A percentile compares a stretch with the other conserved stretches of the same genome.
phyloP scores from a whole-genome alignment of 2,329 filamentous ascomycete genomes.

The Colletotrichum navitas region DNA sequence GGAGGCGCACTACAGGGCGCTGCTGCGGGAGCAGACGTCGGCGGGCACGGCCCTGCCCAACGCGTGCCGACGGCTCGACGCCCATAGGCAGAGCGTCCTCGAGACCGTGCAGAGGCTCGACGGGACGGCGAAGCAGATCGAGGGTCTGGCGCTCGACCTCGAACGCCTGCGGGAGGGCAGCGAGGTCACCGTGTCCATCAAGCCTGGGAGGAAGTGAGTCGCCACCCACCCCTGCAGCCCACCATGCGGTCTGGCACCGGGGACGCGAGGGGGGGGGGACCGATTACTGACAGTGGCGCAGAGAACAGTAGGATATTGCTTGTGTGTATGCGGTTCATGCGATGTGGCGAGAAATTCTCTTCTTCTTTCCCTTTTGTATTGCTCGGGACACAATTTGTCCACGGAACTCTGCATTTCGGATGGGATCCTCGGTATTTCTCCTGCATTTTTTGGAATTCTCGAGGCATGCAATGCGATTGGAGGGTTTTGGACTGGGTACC shows the following conservation, averaged over 20 bases:
- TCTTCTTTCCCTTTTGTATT: not conserved
- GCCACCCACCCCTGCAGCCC: too few species aligned
- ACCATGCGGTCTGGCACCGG: too few species aligned
- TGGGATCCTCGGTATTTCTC: not conserved
- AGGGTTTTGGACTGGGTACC: not conserved
- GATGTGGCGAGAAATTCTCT: not conserved
- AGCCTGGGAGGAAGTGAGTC: constrained; percentile 5
- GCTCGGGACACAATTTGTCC: not conserved
- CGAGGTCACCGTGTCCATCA: constrained; percentile 32
- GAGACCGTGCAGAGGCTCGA: constrained; percentile 9
- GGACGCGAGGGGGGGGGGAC: too few species aligned
- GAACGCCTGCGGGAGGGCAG: constrained; percentile 1
- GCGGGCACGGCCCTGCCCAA: constrained; percentile 25
- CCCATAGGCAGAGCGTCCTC: constrained; percentile 11
- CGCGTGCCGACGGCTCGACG: constrained; percentile 21
- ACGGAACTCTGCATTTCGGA: not conserved
- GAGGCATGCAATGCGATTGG: not conserved
- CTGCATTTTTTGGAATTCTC: not conserved
- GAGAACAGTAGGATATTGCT: not conserved
- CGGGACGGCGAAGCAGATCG: constrained; percentile 6
- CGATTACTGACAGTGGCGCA: not conserved
- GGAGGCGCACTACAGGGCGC: constrained; percentile 15
- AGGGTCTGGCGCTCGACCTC: constrained; percentile 9
- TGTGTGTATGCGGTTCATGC: not conserved
- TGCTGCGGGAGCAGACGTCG: constrained; percentile 6